Conservation (phyloP, 164 flowering plant species). For the Aristolochia contorta region DNA sequence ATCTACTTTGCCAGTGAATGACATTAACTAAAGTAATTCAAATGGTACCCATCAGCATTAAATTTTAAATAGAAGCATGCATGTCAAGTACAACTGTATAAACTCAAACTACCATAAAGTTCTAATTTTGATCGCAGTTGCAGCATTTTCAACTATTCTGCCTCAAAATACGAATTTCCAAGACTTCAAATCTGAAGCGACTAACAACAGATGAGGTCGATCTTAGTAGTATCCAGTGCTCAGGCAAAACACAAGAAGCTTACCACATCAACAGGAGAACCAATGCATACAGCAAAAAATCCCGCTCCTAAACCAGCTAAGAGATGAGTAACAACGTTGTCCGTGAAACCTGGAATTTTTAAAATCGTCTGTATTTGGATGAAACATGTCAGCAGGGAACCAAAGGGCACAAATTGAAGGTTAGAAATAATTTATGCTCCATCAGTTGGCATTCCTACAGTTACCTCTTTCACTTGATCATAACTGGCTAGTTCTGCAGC, state of each 20-base stretch:
- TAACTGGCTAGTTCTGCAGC: constrained; percentile 98
- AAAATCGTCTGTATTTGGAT: constrained; percentile 62
- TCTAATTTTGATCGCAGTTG: too few relatives aligned
- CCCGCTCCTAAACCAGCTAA: constrained; percentile 98
- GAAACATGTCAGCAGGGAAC: constrained; percentile 11
- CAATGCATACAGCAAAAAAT: constrained; percentile 91
- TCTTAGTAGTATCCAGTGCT: neutral
- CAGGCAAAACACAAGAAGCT: constrained; percentile 14
- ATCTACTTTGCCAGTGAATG: too few relatives aligned
- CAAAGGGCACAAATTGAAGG: neutral
- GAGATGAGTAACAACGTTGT: constrained; percentile 73
- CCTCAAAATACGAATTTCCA: too few relatives aligned
- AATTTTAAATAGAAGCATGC: too few relatives aligned
- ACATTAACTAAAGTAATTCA: too few relatives aligned
- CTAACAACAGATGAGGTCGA: too few relatives aligned
- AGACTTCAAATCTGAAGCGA: too few relatives aligned
- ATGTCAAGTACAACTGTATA: too few relatives aligned
- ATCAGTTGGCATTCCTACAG: neutral
- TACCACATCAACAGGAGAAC: constrained; percentile 98
- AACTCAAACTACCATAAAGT: too few relatives aligned
- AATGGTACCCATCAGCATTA: too few relatives aligned
- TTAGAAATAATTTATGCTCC: neutral
- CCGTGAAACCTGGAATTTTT: constrained; percentile 90
- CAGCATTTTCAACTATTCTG: too few relatives aligned
- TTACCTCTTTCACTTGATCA: constrained; percentile 91